Conservation (phyloP, 75 land plant species). For the Adiantum capillusveneris region DNA sequence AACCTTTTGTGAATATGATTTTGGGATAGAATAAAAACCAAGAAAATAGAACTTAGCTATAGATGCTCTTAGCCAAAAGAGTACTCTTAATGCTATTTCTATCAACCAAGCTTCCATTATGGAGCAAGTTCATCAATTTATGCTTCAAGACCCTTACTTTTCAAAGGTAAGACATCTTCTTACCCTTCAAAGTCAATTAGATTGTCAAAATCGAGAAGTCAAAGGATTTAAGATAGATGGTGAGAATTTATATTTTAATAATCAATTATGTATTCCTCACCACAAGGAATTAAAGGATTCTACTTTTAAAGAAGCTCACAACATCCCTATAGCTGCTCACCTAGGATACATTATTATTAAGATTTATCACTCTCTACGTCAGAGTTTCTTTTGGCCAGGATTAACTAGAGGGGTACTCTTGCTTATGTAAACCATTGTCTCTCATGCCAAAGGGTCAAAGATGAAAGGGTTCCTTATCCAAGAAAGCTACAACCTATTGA, state of each 20-base stretch:
- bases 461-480: slow-evolving; percentile 5
- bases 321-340: slow-evolving; percentile 7
- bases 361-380: slow-evolving; percentile 1
- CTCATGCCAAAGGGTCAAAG: slow-evolving; percentile 24
- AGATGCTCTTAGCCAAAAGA: slow-evolving; percentile 23
- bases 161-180: neutral
- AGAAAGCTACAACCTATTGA: slow-evolving; percentile 16
- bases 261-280: neutral
- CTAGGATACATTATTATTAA: slow-evolving; percentile 8
- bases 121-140: neutral
- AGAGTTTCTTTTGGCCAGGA: slow-evolving; percentile 13
- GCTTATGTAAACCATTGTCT: slow-evolving; percentile 16
- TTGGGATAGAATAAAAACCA: slow-evolving; percentile 6
- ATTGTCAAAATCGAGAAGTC: neutral
- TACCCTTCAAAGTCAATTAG: no score
- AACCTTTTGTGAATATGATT: slow-evolving; percentile 20
- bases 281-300: neutral
- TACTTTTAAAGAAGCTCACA: slow-evolving; percentile 1
- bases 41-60: slow-evolving; percentile 15
- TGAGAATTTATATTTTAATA: slow-evolving; percentile 1
- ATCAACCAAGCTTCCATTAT: neutral
- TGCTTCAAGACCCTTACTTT: neutral
- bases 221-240: neutral
- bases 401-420: slow-evolving; percentile 12
- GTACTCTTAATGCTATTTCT: neutral